Evolutionary conservation across 208 protist genomes (phyloP), one percentile per base, ranked within the genome.

Genomic region (Leptomonas seymouri): DNA sequence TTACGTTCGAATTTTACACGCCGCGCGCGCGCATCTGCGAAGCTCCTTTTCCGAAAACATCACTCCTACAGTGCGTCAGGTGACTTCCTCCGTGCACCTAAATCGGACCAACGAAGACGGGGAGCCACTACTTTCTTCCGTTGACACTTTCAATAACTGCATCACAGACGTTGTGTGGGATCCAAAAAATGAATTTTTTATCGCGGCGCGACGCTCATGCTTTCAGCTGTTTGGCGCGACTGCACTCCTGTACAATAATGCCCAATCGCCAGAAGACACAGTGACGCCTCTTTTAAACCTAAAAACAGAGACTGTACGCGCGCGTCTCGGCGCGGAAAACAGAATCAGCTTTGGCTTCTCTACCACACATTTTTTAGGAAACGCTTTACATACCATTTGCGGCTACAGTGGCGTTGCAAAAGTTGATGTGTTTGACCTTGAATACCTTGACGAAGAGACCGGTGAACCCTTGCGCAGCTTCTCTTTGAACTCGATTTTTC

Each of bases 371-470:
- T 95, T 95, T 67, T 21, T 88, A 3, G 81, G 76, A 3, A 71
- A 72, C 6, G 81, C 90, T 5, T 67, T 91, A 11, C 67, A 82
- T 41, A 28, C 85, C 11, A 45, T 84, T 23, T 80, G 68, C 11
- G 74, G 72, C 1, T 91, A 91, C 62, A 73, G 72, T 48, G 68
- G 78, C 4, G 51, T 66, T 2, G 62, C 80, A 4, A 48, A 71
- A 9, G 50, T 90, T 2, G 87, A 95, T 48, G 69, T 95, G 9
- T 93, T 93, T 76, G 90, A 95, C 66, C 59, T 95, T 9, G 86
- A 95, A 54, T 72, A 82, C 3, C 79, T 95, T 18, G 90, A 95
- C 44, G 90, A 95, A 65, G 71, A 51, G 9, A 74, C 62, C 0
- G 80, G 84, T 54, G 75, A 76, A 3, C 80, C 90, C n/a, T 51